phyloP scores from a whole-genome alignment of 129 eudicot species.

The Logfia minima region DNA sequence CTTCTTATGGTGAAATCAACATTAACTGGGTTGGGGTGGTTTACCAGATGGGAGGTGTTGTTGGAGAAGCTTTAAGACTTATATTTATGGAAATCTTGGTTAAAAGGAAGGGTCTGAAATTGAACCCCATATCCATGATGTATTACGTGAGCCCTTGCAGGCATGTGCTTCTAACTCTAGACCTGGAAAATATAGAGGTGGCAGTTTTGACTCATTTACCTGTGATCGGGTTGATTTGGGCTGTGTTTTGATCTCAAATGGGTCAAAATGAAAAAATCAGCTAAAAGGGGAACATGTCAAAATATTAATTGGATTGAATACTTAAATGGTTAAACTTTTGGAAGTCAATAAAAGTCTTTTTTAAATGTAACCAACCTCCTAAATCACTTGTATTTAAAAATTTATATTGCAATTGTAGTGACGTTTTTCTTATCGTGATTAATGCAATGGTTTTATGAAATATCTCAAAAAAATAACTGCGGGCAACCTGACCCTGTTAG shows the following conservation, averaged over 20 bases:
- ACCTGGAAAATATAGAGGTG: constrained; percentile 9
- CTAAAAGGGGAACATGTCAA: neutral
- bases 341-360: neutral
- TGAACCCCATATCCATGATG: constrained; percentile 88
- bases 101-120: constrained; percentile 78
- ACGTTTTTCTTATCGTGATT: neutral
- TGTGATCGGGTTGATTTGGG: neutral
- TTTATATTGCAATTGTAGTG: neutral
- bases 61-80: constrained; percentile 93
- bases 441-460: neutral
- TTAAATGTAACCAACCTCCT: neutral
- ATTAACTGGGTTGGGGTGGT: constrained; percentile 93
- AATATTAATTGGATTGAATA: neutral
- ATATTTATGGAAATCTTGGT: constrained; percentile 96
- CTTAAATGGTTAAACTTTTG: neutral
- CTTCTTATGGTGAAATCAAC: constrained; percentile 90
- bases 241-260: neutral
- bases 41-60: constrained; percentile 99
- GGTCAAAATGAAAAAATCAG: neutral
- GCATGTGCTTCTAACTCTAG: constrained; percentile 40
- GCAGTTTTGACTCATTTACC: neutral
- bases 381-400: neutral
- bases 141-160: constrained; percentile 99
- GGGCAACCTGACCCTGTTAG: neutral
- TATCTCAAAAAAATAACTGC: neutral